These are phyloP conservation scores for Leucocoprinus leucothites DNA, from an alignment of 768 basidiomycete species.

Conservation along the genomic window DNA sequence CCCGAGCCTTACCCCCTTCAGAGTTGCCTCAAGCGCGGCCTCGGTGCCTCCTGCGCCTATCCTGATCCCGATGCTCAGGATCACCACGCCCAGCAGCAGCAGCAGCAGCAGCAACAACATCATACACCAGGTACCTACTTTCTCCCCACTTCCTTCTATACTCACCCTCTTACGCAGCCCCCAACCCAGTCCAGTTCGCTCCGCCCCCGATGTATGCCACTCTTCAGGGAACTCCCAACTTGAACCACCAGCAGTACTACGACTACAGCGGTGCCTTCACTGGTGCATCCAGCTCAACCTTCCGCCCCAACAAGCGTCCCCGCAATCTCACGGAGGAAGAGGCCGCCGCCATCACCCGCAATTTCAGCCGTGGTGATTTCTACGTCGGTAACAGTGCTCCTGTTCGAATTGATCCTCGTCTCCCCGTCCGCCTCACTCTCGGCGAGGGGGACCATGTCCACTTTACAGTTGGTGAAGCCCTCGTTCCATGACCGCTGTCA, in stretches of 20 bases:
- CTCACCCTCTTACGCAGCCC: slow-evolving; percentile 17
- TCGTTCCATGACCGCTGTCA: slow-evolving; percentile 25
- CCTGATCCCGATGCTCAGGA: slow-evolving; percentile 65
- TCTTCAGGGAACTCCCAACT: slow-evolving; percentile 40
- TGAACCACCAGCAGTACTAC: slow-evolving; percentile 69
- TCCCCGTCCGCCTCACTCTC: slow-evolving; percentile 75
- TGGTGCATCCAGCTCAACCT: slow-evolving; percentile 69
- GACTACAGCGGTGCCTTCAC: slow-evolving; percentile 72
- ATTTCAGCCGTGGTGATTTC: slow-evolving; percentile 79
- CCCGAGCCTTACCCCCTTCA: slow-evolving; percentile 25
- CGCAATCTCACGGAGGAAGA: slow-evolving; percentile 82
- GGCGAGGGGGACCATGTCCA: slow-evolving; percentile 85
- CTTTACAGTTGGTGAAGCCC: slow-evolving; percentile 45
- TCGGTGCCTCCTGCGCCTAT: slow-evolving; percentile 68
- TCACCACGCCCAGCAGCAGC: slow-evolving; percentile 16
- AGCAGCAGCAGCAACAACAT: too few species aligned
- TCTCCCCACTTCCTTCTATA: not conserved
- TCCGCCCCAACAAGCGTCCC: slow-evolving; percentile 78
- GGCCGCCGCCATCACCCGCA: slow-evolving; percentile 78
- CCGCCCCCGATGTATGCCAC: slow-evolving; percentile 46
- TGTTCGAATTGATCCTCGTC: slow-evolving; percentile 77
- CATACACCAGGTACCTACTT: slow-evolving; percentile 33
- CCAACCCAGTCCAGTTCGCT: slow-evolving; percentile 38
- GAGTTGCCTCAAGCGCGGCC: slow-evolving; percentile 82
- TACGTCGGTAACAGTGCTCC: slow-evolving; percentile 79